phyloP scores from a whole-genome alignment of 2,329 filamentous ascomycete species.

The Fusarium albidum region DNA sequence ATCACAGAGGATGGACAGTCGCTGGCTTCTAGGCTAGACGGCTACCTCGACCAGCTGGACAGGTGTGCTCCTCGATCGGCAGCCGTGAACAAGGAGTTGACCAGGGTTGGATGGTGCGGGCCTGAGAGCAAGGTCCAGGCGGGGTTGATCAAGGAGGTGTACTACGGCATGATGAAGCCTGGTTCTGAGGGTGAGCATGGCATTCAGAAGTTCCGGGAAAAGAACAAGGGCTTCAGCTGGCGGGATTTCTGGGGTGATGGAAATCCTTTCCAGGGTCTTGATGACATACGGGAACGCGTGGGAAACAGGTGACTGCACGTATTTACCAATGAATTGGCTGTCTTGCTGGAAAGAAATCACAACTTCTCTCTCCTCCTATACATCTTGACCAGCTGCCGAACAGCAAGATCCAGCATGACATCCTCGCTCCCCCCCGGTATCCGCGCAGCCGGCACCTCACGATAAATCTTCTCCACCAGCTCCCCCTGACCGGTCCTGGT shows the following conservation, averaged over 20 bases:
- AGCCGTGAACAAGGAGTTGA: slow-evolving; percentile 14
- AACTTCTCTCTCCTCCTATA: no score
- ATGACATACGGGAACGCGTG: no score
- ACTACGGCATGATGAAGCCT: slow-evolving; percentile 7
- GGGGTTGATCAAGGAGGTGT: slow-evolving; percentile 1
- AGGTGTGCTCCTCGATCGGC: slow-evolving; percentile 12
- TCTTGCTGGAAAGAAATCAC: no score
- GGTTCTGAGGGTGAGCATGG: slow-evolving; percentile 17
- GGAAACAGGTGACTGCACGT: no score
- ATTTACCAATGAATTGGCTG: no score
- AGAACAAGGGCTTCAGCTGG: slow-evolving; percentile 6
- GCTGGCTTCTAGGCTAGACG: not conserved
- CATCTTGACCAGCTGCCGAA: no score
- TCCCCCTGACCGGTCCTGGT: no score
- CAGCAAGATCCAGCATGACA: no score
- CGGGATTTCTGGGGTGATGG: not conserved
- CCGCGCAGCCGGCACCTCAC: no score
- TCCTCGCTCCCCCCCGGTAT: no score
- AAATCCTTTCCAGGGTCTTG: no score
- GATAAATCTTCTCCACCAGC: no score
- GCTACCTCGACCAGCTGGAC: not conserved
- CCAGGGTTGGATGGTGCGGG: not conserved
- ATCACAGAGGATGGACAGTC: not conserved
- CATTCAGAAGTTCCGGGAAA: slow-evolving; percentile 7
- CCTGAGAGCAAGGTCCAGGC: slow-evolving; percentile 4